These are phyloP conservation scores for Podochytrium sp. DNA, from an alignment of 192 early-diverging fungal genomes.

Conservation along the genomic window DNA sequence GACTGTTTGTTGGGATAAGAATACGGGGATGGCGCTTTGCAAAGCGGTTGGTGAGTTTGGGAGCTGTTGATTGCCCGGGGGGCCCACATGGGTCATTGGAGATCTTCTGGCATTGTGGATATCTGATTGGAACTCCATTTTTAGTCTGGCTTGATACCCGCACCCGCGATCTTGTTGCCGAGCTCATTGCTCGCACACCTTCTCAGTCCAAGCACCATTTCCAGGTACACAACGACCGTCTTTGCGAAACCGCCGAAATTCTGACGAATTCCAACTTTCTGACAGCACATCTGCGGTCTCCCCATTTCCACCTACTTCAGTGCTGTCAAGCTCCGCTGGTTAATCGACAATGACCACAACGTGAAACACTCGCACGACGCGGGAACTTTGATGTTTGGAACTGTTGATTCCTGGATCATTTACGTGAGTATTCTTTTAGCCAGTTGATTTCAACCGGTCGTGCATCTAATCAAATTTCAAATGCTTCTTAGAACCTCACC, in stretches of 20 bases:
- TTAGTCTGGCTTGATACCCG: conserved; percentile 87
- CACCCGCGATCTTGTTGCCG: conserved; percentile 73
- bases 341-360: conserved; percentile 78
- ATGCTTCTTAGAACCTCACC: conserved; percentile 71
- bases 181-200: conserved; percentile 59
- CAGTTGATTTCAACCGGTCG: neutral
- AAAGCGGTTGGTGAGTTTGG: conserved; percentile 17
- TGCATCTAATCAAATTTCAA: no score
- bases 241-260: neutral
- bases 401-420: conserved; percentile 92
- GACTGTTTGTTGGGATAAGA: conserved; percentile 84
- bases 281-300: conserved; percentile 72
- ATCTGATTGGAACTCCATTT: no score
- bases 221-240: conserved; percentile 28
- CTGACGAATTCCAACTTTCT: neutral
- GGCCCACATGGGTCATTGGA: neutral
- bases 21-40: conserved; percentile 58
- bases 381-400: conserved; percentile 80
- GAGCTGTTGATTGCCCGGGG: neutral
- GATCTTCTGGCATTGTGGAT: neutral
- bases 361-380: conserved; percentile 77
- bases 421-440: conserved; percentile 61
- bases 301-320: conserved; percentile 92
- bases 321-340: conserved; percentile 90
- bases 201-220: conserved; percentile 50